Evolutionary conservation across 1,139 yeast species (phyloP).

Genomic region (Candida frijolesensis): DNA sequence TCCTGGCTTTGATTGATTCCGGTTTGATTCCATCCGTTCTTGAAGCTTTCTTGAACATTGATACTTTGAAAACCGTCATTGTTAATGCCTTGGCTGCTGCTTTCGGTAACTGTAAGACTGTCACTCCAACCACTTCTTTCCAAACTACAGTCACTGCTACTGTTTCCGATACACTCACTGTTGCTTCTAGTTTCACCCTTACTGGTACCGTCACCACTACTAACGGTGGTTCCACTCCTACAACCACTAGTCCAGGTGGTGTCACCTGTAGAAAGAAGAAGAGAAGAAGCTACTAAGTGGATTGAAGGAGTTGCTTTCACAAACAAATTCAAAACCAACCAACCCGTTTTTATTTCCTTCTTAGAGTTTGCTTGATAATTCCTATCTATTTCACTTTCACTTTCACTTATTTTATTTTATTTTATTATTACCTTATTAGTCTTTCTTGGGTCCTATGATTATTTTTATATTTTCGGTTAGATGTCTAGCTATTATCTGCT

Average conservation of each 20-base stretch:
- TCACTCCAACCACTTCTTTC: constrained; percentile 26
- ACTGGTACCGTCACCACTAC: constrained; percentile 32
- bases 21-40: constrained; percentile 43
- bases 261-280: constrained; percentile 21
- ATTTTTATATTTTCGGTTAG: constrained; percentile 2
- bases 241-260: constrained; percentile 40
- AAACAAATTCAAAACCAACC: not conserved
- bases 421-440: not conserved
- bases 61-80: constrained; percentile 42
- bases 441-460: not conserved
- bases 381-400: not conserved
- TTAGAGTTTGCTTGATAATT: not conserved
- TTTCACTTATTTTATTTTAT: not conserved
- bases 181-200: constrained; percentile 7
- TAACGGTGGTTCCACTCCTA: constrained; percentile 28
- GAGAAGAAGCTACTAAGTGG: constrained; percentile 13
- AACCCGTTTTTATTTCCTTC: not conserved
- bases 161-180: constrained; percentile 13
- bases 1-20: constrained; percentile 36
- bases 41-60: constrained; percentile 42
- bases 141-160: constrained; percentile 21
- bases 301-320: not conserved
- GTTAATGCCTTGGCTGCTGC: constrained; percentile 52
- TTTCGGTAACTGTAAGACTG: constrained; percentile 41
- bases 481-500: not conserved